A percentile compares a stretch with the other conserved stretches of the same genome.
Conservation (phyloP, 2,329 filamentous ascomycete genomes). For the Botrytis elliptica region DNA sequence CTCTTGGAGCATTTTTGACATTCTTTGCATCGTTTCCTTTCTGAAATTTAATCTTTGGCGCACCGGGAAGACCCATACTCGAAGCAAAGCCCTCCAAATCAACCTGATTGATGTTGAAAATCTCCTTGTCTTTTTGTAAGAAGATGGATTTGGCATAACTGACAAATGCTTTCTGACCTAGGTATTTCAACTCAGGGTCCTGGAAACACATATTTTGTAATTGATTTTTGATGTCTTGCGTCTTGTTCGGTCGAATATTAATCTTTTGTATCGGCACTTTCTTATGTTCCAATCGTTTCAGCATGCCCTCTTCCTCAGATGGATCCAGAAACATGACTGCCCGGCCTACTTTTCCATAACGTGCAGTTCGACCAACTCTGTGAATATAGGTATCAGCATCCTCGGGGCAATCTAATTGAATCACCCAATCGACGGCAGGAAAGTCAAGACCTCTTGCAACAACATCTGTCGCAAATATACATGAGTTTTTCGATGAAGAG, state of each 20-base stretch:
- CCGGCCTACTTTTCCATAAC: constrained; percentile 82
- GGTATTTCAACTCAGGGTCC: constrained; percentile 87
- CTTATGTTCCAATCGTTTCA: constrained; percentile 79
- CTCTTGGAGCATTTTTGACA: constrained; percentile 80
- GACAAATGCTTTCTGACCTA: constrained; percentile 94
- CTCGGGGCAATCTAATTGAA: constrained; percentile 97
- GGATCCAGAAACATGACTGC: constrained; percentile 91
- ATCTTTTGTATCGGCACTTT: constrained; percentile 87
- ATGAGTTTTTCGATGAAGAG: constrained; percentile 75
- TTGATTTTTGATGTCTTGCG: constrained; percentile 78
- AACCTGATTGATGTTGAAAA: constrained; percentile 81
- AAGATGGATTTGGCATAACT: constrained; percentile 84
- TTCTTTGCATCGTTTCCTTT: constrained; percentile 86
- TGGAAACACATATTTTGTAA: constrained; percentile 96
- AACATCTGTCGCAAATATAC: constrained; percentile 93
- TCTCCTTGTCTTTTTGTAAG: constrained; percentile 85
- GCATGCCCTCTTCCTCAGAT: constrained; percentile 88
- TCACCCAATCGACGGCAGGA: constrained; percentile 95
- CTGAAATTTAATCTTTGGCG: constrained; percentile 88
- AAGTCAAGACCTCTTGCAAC: constrained; percentile 94
- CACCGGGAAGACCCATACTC: constrained; percentile 84
- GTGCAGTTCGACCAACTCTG: constrained; percentile 89
- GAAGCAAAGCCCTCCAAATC: constrained; percentile 82
- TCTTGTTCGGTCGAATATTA: constrained; percentile 85
- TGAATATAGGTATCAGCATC: constrained; percentile 98